phyloP scores from a whole-genome alignment of 768 basidiomycete genomes.

The Kwoniella dejecticola region DNA sequence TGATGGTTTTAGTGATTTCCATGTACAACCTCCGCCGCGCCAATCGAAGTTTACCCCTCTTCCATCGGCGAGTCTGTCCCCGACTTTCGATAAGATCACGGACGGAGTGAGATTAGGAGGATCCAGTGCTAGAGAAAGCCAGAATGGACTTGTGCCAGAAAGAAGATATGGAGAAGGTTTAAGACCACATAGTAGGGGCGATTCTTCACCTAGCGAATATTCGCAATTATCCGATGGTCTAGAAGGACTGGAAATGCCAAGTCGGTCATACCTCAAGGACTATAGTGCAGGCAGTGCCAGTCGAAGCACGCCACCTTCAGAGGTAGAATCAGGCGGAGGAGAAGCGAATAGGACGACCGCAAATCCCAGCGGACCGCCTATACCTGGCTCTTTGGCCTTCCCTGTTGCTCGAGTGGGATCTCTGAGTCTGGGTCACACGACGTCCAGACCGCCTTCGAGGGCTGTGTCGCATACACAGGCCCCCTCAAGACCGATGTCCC shows the following conservation, averaged over 20 bases:
- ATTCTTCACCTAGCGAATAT: slow-evolving; percentile 35
- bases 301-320: slow-evolving; percentile 8
- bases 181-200: slow-evolving; percentile 13
- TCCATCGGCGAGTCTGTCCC: slow-evolving; percentile 31
- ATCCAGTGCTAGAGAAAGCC: slow-evolving; percentile 11
- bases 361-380: not conserved
- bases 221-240: slow-evolving; percentile 35
- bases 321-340: not conserved
- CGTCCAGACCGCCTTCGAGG: not conserved
- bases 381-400: slow-evolving; percentile 16
- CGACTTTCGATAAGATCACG: slow-evolving; percentile 39
- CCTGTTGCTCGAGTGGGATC: slow-evolving; percentile 17
- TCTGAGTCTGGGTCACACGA: not conserved
- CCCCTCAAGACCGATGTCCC: slow-evolving; percentile 16
- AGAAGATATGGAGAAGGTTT: slow-evolving; percentile 6
- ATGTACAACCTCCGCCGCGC: slow-evolving; percentile 28
- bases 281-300: slow-evolving; percentile 14
- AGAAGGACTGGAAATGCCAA: slow-evolving; percentile 32
- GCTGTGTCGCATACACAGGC: not conserved
- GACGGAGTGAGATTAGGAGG: slow-evolving; percentile 17
- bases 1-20: slow-evolving; percentile 44
- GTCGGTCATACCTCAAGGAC: slow-evolving; percentile 34
- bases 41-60: slow-evolving; percentile 45
- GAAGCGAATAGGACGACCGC: not conserved
- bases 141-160: not conserved